Evolutionary conservation across 345 rosid genomes (phyloP).

Genomic region (Salix koriyanagi): DNA sequence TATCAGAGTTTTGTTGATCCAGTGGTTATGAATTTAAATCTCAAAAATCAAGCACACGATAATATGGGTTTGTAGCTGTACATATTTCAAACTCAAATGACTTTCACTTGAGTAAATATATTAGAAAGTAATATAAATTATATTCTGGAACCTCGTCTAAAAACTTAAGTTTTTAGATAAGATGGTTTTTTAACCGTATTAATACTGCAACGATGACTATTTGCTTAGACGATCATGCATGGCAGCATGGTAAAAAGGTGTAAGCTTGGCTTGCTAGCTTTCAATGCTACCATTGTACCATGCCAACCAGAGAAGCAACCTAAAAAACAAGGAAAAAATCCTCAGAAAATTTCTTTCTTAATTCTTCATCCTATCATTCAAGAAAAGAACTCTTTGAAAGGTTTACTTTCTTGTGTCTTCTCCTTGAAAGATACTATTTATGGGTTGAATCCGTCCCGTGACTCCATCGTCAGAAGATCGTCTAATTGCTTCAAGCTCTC

Average conservation of each 20-base stretch:
- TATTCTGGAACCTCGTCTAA: too few species aligned
- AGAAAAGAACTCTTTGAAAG: constrained; percentile 34
- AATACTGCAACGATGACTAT: neutral
- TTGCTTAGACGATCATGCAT: neutral
- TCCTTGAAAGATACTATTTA: constrained; percentile 7
- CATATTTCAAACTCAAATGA: too few species aligned
- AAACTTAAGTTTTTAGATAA: too few species aligned
- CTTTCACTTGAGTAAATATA: too few species aligned
- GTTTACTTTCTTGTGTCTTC: constrained; percentile 20
- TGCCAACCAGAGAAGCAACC: constrained; percentile 15
- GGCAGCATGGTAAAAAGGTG: neutral
- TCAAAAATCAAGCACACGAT: too few species aligned
- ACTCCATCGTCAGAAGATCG: constrained; percentile 17
- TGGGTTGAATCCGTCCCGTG: neutral
- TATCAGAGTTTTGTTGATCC: too few species aligned
- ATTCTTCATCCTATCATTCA: constrained; percentile 13
- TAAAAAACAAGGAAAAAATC: neutral
- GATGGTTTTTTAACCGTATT: too few species aligned
- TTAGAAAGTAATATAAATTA: too few species aligned
- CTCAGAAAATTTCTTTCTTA: neutral
- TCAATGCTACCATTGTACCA: neutral
- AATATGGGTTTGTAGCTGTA: rapidly evolving
- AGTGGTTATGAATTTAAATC: too few species aligned
- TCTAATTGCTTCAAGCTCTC: constrained; percentile 2
- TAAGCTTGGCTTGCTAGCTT: neutral